Conservation (phyloP, 2,329 filamentous ascomycete species). For the Verticillium nonalfalfae region DNA sequence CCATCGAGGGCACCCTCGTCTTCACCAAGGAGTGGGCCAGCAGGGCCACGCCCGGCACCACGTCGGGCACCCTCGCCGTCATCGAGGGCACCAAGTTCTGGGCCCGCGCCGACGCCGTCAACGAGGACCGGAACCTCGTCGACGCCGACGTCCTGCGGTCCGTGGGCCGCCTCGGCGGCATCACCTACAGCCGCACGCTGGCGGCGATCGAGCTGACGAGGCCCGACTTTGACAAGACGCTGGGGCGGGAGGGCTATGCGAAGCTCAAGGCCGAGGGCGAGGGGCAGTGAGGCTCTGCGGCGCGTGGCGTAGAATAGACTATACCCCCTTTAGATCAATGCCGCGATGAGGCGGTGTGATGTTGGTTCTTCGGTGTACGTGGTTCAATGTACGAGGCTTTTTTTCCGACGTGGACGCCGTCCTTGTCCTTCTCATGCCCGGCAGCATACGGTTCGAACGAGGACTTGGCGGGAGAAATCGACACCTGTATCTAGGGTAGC, state of each 20-base stretch:
- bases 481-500: too few relatives aligned
- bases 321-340: not conserved
- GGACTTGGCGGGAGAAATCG: too few relatives aligned
- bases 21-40: slow-evolving; percentile 74
- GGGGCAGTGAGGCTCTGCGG: not conserved
- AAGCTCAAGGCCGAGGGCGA: slow-evolving; percentile 40
- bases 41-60: slow-evolving; percentile 62
- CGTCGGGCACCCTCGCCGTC: slow-evolving; percentile 66
- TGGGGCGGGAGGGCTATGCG: slow-evolving; percentile 47
- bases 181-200: slow-evolving; percentile 69
- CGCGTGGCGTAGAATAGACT: not conserved
- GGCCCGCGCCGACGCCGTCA: slow-evolving; percentile 82
- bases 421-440: too few relatives aligned
- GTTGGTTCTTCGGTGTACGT: too few relatives aligned
- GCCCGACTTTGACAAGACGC: slow-evolving; percentile 48
- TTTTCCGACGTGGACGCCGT: too few relatives aligned
- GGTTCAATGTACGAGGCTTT: too few relatives aligned
- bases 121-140: slow-evolving; percentile 67
- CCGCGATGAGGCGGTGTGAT: too few relatives aligned
- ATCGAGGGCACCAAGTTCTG: slow-evolving; percentile 85
- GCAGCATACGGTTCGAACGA: too few relatives aligned
- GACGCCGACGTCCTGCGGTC: slow-evolving; percentile 69
- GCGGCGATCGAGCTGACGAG: slow-evolving; percentile 68
- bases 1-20: slow-evolving; percentile 74
- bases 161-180: slow-evolving; percentile 74